Conservation (phyloP, 768 basidiomycete species). For the Atractiella rhizophila region DNA sequence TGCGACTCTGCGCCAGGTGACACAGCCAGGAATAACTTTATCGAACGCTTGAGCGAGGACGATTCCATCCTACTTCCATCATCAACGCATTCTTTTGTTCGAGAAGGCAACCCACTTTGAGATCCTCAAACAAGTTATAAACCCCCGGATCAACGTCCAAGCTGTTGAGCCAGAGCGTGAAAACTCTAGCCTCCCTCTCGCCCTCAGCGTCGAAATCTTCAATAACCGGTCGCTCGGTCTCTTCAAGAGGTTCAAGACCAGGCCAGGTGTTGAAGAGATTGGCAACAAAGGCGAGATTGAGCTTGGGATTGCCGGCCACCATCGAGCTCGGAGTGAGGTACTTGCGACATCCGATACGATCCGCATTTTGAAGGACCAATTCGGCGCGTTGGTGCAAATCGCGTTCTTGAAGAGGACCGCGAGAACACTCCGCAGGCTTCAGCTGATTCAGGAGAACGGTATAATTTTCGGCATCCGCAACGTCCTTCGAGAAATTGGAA, state of each 20-base stretch:
- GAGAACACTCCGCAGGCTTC: slow-evolving; percentile 75
- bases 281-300: slow-evolving; percentile 94
- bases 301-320: slow-evolving; percentile 76
- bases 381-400: slow-evolving; percentile 70
- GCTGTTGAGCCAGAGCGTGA: slow-evolving; percentile 94
- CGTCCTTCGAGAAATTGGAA: slow-evolving; percentile 89
- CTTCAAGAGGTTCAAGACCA: slow-evolving; percentile 74
- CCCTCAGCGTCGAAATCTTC: slow-evolving; percentile 99
- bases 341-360: slow-evolving; percentile 74
- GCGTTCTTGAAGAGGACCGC: slow-evolving; percentile 60
- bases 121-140: slow-evolving; percentile 84
- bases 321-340: slow-evolving; percentile 81
- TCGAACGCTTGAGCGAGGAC: slow-evolving; percentile 88
- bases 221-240: slow-evolving; percentile 73
- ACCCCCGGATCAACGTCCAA: slow-evolving; percentile 89
- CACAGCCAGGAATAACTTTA: slow-evolving; percentile 72
- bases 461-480: slow-evolving; percentile 94
- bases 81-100: not conserved
- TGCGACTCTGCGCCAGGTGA: slow-evolving; percentile 84
- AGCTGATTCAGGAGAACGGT: slow-evolving; percentile 86
- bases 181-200: slow-evolving; percentile 89
- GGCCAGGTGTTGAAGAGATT: slow-evolving; percentile 97
- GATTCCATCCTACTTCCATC: slow-evolving; percentile 34
- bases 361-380: slow-evolving; percentile 79
- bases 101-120: slow-evolving; percentile 32